Evolutionary conservation across 2,329 filamentous ascomycete species (phyloP), one percentile per base, ranked within the genome.

Genomic region (Lasiodiplodia citricola): DNA sequence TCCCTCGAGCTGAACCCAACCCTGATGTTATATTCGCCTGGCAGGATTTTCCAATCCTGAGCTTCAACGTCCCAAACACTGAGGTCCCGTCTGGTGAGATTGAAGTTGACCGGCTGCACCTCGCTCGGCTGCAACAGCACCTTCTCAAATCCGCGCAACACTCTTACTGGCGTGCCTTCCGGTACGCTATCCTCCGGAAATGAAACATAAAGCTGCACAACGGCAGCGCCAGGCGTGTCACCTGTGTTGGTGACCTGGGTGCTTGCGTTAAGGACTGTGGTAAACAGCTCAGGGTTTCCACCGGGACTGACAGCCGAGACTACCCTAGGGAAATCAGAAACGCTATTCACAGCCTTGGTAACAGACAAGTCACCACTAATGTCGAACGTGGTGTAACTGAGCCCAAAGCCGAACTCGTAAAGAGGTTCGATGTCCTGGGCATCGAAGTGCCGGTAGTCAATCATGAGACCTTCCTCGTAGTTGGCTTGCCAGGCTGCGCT

Each of bases 401-500:
- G 85, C 0, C 94, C 95, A 69, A 90, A 94, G 0, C 95, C 94
- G 73, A 97, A 97, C 58, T 93, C 91, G 76, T 90, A 97, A 0
- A 92, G 90, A 0, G 94, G 94, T 5, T 84, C 84, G 69, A 95
- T 90, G 67, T 85, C 83, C 66, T 90, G 80, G 76, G 91, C 92
- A 82, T 97, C 94, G 73, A 97, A 94, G 78, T 94, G 88, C 13
- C 94, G 90, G 80, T 97, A 97, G 82, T 97, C 95, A 72, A 96
- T 89, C 76, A 94, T 94, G 0, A 97, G 81, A 0, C 93, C 93
- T 75, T 97, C 93, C 0, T 85, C 86, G 76, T 96, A 97, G 71
- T 93, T 35, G 16, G 63, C 63, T 28, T 65, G 60, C 60, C 60
- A 65, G 14, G 21, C 41, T 11, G 8, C n/a, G 8, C 25, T 37